phyloP scores from a whole-genome alignment of 768 basidiomycete species.

The Mycena amicta region DNA sequence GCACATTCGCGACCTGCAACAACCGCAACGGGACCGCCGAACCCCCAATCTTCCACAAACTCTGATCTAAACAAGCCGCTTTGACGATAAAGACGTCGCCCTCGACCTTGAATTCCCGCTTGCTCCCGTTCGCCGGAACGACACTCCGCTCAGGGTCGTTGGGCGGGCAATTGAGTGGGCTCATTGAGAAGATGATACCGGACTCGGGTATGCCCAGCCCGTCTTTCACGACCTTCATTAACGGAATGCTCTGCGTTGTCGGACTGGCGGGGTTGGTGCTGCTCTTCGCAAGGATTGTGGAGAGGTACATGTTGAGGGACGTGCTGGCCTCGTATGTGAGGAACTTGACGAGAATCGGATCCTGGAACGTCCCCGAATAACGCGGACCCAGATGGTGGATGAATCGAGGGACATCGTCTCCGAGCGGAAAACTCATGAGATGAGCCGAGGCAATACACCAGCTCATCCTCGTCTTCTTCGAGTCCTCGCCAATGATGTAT shows the following conservation, averaged over 20 bases:
- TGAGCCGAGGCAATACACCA: slow-evolving; percentile 75
- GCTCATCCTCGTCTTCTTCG: slow-evolving; percentile 45
- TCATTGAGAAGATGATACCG: slow-evolving; percentile 44
- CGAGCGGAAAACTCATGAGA: slow-evolving; percentile 58
- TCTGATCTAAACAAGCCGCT: slow-evolving; percentile 66
- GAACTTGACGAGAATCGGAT: slow-evolving; percentile 67
- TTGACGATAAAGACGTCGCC: slow-evolving; percentile 67
- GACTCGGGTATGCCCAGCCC: slow-evolving; percentile 46
- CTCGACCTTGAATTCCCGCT: slow-evolving; percentile 28
- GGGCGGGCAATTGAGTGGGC: slow-evolving; percentile 31
- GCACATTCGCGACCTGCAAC: slow-evolving; percentile 74
- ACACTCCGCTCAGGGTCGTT: slow-evolving; percentile 15
- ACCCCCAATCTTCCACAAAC: slow-evolving; percentile 84
- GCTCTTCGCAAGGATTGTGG: slow-evolving; percentile 43
- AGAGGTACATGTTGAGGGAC: slow-evolving; percentile 78
- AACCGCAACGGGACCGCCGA: slow-evolving; percentile 71
- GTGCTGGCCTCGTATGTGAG: slow-evolving; percentile 86
- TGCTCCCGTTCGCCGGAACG: slow-evolving; percentile 19
- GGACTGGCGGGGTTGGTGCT: slow-evolving; percentile 24
- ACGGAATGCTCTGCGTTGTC: slow-evolving; percentile 25
- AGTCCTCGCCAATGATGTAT: slow-evolving; percentile 61
- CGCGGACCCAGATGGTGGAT: slow-evolving; percentile 83
- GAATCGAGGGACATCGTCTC: slow-evolving; percentile 73
- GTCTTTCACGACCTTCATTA: slow-evolving; percentile 55
- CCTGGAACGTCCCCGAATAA: slow-evolving; percentile 77